Base-by-base conservation (phyloP, 2,329 filamentous ascomycete genomes). In the Cladosporium sp. region DNA sequence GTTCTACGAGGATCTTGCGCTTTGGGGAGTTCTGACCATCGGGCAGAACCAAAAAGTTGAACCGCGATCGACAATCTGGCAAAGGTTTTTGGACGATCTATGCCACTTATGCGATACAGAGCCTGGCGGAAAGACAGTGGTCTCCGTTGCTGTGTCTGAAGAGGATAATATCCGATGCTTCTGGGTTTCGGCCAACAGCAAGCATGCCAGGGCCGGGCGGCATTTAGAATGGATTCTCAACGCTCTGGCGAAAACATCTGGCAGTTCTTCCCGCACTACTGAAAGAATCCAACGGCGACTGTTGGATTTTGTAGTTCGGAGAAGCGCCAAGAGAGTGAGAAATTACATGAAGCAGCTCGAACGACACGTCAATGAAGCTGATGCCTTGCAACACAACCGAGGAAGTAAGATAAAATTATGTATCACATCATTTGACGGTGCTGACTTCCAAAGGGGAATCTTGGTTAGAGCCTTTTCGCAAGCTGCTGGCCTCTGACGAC, bases 51-150 rank as follows among this genome's bases (percentile, higher is more conserved):
- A n/a, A 35, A 10, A n/a, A 35, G n/a, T n/a, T 10, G 33, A 10
- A n/a, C 14, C 40, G 18, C 32, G n/a, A 33, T 28, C 28, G 22
- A 46, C 43, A 19, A 35, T 35, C 8, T 46, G 43, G 43, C 43
- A 46, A 22, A n/a, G 43, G 10, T 46, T 46, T 22, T 19, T 46
- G 43, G 43, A 46, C 18, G 43, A 46, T 46, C 43, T 34, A 10
- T 46, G 28, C 43, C 33, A 46, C 18, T 28, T 46, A 14, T 46
- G 43, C n/a, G 43, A 46, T 28, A 35, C 28, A 28, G 43, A 46
- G 28, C 16, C 43, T 32, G 43, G 43, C 6, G 43, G 43, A n/a
- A 46, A 43, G 41, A 43, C 18, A 16, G 22, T 43, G 13, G 18
- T 28, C 2, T 43, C 41, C 11, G 19, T 43, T 22, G 41, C 41